Evolutionary conservation across 495 filamentous ascomycete genomes (phyloP), one percentile per base, ranked within the genome.

Genomic region (Penicillium simplicissimum): DNA sequence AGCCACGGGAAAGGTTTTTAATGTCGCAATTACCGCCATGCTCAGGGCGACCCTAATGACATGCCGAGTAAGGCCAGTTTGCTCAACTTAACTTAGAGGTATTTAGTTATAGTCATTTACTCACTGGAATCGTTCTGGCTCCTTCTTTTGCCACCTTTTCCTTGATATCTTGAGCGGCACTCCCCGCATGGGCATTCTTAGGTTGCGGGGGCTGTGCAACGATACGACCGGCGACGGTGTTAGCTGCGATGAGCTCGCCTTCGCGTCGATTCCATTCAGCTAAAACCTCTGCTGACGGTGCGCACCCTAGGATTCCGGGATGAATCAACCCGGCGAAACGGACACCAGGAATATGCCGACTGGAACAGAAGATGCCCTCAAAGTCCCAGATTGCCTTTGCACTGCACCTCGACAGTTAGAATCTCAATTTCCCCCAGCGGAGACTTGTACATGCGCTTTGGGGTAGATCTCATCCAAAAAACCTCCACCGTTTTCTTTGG

Each of bases 381-480:
- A 98, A 97, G 69, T 97, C 94, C 93, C 94, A 98, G 69, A 98
- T 97, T 0, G 94, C 94, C 70, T 95, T 95, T 15, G 91, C 92
- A n/a, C 88, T 90, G 63, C 17, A 37, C n/a, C 1, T 0, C 10
- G 0, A 11, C 35, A 0, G 11, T 58, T 61, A 62, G 36, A 35
- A 42, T 11, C 7, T 25, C 8, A 25, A 14, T 33, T 36, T 4
- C 13, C 4, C 11, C 28, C 4, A 11, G 15, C 6, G 21, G 15
- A 0, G 33, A 7, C 1, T 4, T 28, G 11, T 17, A 67, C 83
- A 21, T 76, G 89, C 86, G 91, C 84, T 9, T 92, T 86, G 0
- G 93, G 93, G 68, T 96, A 98, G 11, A 91, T 79, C 70, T 96
- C 92, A 73, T 98, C 93, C 19, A 97, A 77, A 64, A 97, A 97